Evolutionary conservation across 352 stramenopile genomes (phyloP).

Genomic region (Phytophthora cryptogea): DNA sequence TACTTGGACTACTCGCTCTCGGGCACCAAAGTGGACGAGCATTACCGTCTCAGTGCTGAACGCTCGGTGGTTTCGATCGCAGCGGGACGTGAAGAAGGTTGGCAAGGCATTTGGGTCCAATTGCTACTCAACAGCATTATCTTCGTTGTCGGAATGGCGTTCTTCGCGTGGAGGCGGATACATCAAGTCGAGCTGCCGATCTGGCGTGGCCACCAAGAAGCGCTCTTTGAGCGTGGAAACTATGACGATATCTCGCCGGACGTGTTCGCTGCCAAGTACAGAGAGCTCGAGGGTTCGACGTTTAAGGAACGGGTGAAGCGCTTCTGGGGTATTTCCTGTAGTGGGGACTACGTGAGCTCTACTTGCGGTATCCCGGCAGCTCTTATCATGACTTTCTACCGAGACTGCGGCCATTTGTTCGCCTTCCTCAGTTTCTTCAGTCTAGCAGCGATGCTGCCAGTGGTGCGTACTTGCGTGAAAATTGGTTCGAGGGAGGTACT

Average conservation of each 20-base stretch:
- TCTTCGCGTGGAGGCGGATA: conserved; percentile 69
- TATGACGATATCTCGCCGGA: conserved; percentile 55
- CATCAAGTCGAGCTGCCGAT: conserved; percentile 61
- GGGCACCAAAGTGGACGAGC: conserved; percentile 34
- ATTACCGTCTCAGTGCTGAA: conserved; percentile 52
- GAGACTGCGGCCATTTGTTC: conserved; percentile 69
- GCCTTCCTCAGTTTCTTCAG: conserved; percentile 69
- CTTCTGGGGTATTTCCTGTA: conserved; percentile 52
- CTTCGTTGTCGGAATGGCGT: conserved; percentile 52
- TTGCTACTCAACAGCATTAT: conserved; percentile 64
- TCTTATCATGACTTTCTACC: conserved; percentile 66
- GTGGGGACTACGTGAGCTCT: conserved; percentile 61
- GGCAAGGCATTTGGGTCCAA: conserved; percentile 73
- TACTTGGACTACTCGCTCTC: conserved; percentile 61
- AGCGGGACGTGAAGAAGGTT: conserved; percentile 46
- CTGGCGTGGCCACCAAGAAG: conserved; percentile 59
- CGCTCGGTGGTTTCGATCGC: conserved; percentile 64
- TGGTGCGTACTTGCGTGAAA: conserved; percentile 44
- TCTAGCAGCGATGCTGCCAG: conserved; percentile 67
- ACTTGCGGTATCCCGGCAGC: conserved; percentile 73
- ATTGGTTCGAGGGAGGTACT: neutral
- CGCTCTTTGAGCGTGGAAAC: conserved; percentile 78
- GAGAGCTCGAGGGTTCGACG: conserved; percentile 43
- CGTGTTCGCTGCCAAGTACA: conserved; percentile 53
- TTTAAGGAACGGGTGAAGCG: conserved; percentile 47